A percentile compares a stretch with the other conserved stretches of the same genome.
Evolutionary conservation across 1,284 basidiomycete species (phyloP).

Genomic region (Moesziomyces sp.): DNA sequence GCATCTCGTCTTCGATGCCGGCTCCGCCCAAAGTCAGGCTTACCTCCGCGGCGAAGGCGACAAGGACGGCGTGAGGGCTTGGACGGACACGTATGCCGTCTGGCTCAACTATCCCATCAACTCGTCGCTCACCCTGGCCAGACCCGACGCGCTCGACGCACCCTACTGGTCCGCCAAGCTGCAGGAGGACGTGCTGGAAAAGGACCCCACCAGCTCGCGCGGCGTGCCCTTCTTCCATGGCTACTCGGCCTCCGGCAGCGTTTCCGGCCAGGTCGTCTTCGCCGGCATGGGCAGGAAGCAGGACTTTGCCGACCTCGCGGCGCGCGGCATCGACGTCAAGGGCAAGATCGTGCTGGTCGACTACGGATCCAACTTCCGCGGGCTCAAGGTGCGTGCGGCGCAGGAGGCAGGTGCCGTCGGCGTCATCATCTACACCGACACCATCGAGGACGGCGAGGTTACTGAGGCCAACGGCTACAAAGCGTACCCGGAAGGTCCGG

Average conservation of each 20-base stretch:
- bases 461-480: constrained; percentile 75
- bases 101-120: constrained; percentile 64
- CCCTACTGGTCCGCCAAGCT: constrained; percentile 75
- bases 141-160: constrained; percentile 40
- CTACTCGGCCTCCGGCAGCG: constrained; percentile 67
- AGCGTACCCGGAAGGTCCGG: constrained; percentile 83
- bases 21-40: constrained; percentile 45
- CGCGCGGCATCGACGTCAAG: constrained; percentile 76
- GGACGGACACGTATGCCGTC: constrained; percentile 65
- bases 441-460: constrained; percentile 85
- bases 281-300: constrained; percentile 83
- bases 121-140: constrained; percentile 53
- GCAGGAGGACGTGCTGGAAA: constrained; percentile 67
- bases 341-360: constrained; percentile 85
- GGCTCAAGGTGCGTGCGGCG: constrained; percentile 83
- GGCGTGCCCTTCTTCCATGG: constrained; percentile 70
- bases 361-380: constrained; percentile 84
- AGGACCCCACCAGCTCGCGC: constrained; percentile 69
- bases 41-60: constrained; percentile 37
- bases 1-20: constrained; percentile 61
- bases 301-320: constrained; percentile 74
- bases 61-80: constrained; percentile 48
- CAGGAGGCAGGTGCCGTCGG: constrained; percentile 79
- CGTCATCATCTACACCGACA: constrained; percentile 83
- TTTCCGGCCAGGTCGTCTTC: constrained; percentile 77